Evolutionary conservation across 345 rosid species (phyloP).

Genomic region (Bruguiera gymnorhiza): DNA sequence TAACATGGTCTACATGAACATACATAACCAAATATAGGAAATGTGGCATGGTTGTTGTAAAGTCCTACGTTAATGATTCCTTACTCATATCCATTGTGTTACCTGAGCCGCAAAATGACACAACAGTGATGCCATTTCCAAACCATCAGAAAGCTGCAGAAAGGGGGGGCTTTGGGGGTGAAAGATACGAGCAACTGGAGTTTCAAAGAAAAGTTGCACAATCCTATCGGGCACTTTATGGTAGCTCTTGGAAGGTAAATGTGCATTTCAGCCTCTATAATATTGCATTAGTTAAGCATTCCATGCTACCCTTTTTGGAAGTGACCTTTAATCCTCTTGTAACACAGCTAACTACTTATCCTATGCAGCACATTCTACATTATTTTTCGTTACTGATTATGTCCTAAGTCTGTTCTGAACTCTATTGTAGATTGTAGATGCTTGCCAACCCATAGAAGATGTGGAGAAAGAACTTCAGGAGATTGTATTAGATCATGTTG

Average conservation of each 20-base stretch:
- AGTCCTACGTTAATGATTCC: no score
- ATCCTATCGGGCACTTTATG: slow-evolving; percentile 51
- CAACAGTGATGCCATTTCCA: neutral
- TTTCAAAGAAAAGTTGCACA: slow-evolving; percentile 74
- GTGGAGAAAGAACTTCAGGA: slow-evolving; percentile 57
- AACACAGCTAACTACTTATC: no score
- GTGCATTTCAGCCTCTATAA: neutral
- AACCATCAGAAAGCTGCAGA: slow-evolving; percentile 67
- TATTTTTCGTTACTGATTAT: no score
- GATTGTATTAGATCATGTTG: slow-evolving; percentile 37
- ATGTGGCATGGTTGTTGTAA: no score
- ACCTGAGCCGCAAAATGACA: neutral
- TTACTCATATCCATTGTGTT: no score
- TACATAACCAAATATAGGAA: no score
- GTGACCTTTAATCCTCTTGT: neutral
- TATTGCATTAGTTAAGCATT: neutral
- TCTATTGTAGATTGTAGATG: slow-evolving; percentile 51
- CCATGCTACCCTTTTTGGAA: neutral
- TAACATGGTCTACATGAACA: no score
- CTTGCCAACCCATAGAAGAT: slow-evolving; percentile 46
- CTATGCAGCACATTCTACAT: neutral
- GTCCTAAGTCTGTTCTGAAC: no score
- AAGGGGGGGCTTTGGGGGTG: slow-evolving; percentile 90
- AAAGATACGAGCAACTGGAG: slow-evolving; percentile 86
- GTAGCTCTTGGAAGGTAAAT: slow-evolving; percentile 82